phyloP scores from a whole-genome alignment of 192 early-diverging fungal species.

The Rhizoclosmatium sp. region DNA sequence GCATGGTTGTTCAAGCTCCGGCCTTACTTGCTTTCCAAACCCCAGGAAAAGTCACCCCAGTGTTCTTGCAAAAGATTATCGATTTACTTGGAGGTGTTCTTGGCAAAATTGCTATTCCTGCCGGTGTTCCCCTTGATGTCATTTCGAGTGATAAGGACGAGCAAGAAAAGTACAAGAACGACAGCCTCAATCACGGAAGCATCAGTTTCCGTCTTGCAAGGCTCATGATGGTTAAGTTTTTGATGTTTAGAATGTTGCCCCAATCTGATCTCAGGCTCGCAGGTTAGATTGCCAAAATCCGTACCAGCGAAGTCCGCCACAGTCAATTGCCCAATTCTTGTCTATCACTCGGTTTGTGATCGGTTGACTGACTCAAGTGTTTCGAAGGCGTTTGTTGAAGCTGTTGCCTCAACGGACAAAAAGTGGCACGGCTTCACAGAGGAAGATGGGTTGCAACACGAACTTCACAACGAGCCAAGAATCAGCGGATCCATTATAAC shows the following conservation, averaged over 20 bases:
- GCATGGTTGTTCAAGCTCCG: slow-evolving; percentile 36
- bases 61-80: not conserved
- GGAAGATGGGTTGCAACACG: slow-evolving; percentile 20
- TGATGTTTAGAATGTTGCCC: slow-evolving; percentile 20
- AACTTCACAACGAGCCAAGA: slow-evolving; percentile 41
- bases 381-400: slow-evolving; percentile 9
- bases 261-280: too few species aligned
- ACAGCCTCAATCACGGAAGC: slow-evolving; percentile 10
- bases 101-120: too few species aligned
- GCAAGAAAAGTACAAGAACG: too few species aligned
- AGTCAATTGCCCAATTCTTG: slow-evolving; percentile 19
- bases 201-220: too few species aligned
- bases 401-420: slow-evolving; percentile 20
- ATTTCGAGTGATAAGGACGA: too few species aligned
- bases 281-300: not conserved
- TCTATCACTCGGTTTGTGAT: slow-evolving; percentile 23
- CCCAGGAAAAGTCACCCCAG: not conserved
- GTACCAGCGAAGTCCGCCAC: not conserved
- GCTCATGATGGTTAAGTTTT: slow-evolving; percentile 17
- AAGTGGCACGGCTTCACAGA: not conserved
- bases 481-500: slow-evolving; percentile 21
- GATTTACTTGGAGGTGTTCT: not conserved
- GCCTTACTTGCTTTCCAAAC: not conserved
- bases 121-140: too few species aligned
- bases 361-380: slow-evolving; percentile 5